Evolutionary conservation across 73 alveolate genomes (phyloP).

Genomic region (Symbiodinium natans): DNA sequence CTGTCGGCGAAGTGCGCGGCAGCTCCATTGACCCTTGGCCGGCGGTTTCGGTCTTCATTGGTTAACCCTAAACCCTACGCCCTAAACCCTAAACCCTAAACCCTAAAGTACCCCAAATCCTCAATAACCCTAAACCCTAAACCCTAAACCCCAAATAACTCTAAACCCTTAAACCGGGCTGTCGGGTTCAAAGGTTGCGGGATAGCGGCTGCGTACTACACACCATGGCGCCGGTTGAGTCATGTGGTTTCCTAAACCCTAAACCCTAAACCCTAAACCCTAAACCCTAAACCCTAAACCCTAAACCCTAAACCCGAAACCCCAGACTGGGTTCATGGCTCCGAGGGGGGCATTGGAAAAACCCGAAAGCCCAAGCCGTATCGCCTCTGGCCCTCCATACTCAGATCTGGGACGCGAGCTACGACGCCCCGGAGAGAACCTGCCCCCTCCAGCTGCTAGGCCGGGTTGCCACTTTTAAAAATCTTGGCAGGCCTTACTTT

Average conservation of each 20-base stretch:
- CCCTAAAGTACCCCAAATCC: not conserved
- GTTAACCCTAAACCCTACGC: too few relatives aligned
- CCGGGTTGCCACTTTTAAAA: not conserved
- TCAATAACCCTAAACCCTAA: not conserved
- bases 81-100: not conserved
- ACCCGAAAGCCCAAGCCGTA: too few relatives aligned
- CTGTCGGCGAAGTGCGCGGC: constrained; percentile 35
- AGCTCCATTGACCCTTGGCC: not conserved
- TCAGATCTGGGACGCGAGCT: constrained; percentile 57
- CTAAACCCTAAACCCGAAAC: too few relatives aligned
- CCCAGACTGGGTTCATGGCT: too few relatives aligned
- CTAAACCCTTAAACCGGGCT: too few relatives aligned
- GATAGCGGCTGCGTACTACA: too few relatives aligned
- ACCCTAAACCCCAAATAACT: not conserved
- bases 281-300: too few relatives aligned
- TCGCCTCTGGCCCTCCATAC: not conserved
- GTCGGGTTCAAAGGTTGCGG: too few relatives aligned
- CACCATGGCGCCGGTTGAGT: too few relatives aligned
- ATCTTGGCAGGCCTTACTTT: too few relatives aligned
- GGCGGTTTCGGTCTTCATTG: too few relatives aligned
- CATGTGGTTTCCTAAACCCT: not conserved
- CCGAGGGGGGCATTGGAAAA: too few relatives aligned
- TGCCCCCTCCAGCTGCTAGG: constrained; percentile 57
- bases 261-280: not conserved
- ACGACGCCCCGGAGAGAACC: constrained; percentile 15